Percentiles rank a stretch among this genome's conserved stretches.
Conservation (phyloP, 768 basidiomycete genomes). For the Rhodotorula diobovata region DNA sequence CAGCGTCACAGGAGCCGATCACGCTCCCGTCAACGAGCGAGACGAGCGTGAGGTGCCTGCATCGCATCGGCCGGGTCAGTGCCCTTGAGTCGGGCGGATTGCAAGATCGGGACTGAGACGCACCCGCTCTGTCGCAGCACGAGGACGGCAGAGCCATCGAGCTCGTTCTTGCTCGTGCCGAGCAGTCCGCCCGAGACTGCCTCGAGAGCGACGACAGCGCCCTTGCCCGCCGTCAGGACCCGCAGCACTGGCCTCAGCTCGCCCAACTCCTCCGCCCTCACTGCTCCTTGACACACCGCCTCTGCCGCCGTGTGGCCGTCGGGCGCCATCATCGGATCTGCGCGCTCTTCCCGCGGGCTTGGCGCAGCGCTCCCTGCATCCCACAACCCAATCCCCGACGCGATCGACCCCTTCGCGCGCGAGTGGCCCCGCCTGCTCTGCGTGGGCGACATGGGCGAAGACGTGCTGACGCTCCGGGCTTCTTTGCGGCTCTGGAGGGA, state of each 20-base stretch:
- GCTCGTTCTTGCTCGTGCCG: neutral
- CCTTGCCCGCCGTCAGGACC: slow-evolving; percentile 6
- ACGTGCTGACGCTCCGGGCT: too few species aligned
- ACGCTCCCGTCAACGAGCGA: slow-evolving; percentile 15
- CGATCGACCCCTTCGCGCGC: slow-evolving; percentile 23
- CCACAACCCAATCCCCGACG: slow-evolving; percentile 39
- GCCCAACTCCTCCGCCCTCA: neutral
- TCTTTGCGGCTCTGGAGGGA: neutral
- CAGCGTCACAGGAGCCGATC: slow-evolving; percentile 1
- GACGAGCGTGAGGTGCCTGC: slow-evolving; percentile 12
- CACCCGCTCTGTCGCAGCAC: slow-evolving; percentile 18
- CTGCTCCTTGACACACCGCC: neutral
- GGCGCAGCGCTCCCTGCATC: neutral
- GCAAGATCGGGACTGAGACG: neutral
- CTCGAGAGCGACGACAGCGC: slow-evolving; percentile 4
- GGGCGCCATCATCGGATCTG: neutral
- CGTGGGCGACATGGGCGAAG: neutral
- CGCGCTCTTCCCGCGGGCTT: neutral
- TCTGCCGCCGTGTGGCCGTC: neutral
- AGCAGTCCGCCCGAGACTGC: neutral
- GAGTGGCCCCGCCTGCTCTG: neutral
- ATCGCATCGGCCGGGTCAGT: fast-evolving
- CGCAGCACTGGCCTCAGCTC: neutral
- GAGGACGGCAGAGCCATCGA: neutral
- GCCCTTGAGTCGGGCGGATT: neutral